phyloP scores from a whole-genome alignment of 306 rosid genomes.

The Corylus americana region DNA sequence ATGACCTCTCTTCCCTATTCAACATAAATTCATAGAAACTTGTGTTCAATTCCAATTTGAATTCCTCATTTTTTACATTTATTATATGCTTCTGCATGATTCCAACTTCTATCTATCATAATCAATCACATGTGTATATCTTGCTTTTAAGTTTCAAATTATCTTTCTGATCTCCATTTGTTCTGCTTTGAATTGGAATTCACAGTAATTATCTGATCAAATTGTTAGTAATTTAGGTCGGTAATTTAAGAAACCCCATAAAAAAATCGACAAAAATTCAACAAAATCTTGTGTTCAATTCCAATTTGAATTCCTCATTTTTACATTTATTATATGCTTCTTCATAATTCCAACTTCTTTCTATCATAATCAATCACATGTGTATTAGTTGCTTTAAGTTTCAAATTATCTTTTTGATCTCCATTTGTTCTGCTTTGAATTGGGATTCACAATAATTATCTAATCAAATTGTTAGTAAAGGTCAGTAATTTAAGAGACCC shows the following conservation, averaged over 20 bases:
- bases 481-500: no score
- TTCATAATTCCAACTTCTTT: constrained; percentile 16
- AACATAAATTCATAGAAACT: constrained; percentile 1
- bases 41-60: constrained; percentile 33
- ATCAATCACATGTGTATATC: constrained; percentile 14
- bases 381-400: constrained; percentile 8
- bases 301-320: constrained; percentile 29
- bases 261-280: no score
- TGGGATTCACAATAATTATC: no score
- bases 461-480: not conserved
- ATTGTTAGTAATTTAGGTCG: not conserved
- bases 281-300: constrained; percentile 9
- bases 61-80: not conserved
- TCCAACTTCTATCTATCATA: constrained; percentile 14
- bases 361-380: not conserved
- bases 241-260: no score
- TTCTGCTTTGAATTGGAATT: not conserved
- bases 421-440: constrained; percentile 1
- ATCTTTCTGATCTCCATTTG: constrained; percentile 11
- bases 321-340: constrained; percentile 1
- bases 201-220: no score
- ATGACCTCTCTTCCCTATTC: constrained; percentile 19
- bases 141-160: not conserved
- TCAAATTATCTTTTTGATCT: constrained; percentile 1
- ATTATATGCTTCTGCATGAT: not conserved